Evolutionary conservation across 805 yeast genomes (phyloP).

Genomic region (Candida succiphila): DNA sequence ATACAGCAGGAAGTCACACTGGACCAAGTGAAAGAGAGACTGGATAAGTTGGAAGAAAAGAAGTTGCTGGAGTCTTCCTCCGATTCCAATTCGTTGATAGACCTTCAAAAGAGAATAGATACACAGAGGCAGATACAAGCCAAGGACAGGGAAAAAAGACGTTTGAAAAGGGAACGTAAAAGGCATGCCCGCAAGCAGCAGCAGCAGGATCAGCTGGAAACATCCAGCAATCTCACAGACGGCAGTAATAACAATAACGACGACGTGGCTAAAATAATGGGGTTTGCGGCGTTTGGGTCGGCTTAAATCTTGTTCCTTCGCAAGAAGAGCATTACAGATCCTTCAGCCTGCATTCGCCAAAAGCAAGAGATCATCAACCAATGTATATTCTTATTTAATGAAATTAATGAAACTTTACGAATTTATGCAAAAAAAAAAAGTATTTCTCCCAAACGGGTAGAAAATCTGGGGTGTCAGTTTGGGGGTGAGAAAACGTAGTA

Average conservation of each 20-base stretch:
- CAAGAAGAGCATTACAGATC: no score
- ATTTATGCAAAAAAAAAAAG: no score
- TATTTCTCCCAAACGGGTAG: no score
- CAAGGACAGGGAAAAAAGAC: constrained; percentile 20
- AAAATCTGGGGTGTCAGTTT: no score
- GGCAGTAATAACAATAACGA: constrained; percentile 9
- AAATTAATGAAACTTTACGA: no score
- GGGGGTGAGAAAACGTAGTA: no score
- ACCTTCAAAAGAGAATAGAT: constrained; percentile 30
- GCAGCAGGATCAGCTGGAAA: no score
- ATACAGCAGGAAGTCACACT: constrained; percentile 31
- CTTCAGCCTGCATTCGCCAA: no score
- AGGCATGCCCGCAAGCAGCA: constrained; percentile 5
- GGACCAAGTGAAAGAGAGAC: constrained; percentile 35
- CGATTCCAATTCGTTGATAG: constrained; percentile 13
- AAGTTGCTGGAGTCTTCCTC: constrained; percentile 12
- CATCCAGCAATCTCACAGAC: not conserved
- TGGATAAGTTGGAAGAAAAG: constrained; percentile 24
- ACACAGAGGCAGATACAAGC: constrained; percentile 29
- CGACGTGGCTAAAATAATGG: constrained; percentile 38
- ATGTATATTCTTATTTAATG: no score
- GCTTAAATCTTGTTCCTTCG: no score
- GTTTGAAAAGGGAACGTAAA: constrained; percentile 16
- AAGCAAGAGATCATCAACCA: no score
- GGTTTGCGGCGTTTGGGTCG: constrained; percentile 38